phyloP scores from a whole-genome alignment of 208 protist species.

The Strigomonas culicis region DNA sequence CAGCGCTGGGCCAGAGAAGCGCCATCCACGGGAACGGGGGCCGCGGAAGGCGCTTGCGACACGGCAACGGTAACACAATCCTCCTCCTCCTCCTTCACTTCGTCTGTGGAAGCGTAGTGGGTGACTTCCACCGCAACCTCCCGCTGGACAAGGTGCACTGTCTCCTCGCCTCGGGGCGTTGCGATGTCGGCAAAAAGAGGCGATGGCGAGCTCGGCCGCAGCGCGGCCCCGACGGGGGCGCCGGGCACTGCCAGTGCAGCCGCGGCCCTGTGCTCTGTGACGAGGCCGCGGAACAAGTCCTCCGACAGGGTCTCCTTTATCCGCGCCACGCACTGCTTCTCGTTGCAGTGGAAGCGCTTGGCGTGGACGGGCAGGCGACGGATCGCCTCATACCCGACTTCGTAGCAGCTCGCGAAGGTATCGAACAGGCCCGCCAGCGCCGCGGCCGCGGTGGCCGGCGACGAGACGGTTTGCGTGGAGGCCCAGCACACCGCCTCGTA shows the following conservation, averaged over 20 bases:
- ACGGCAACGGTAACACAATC: not conserved
- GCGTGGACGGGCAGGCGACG: not conserved
- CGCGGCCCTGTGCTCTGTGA: not conserved
- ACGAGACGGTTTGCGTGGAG: conserved; percentile 30
- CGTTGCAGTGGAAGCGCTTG: not conserved
- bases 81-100: not conserved
- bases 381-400: conserved; percentile 7
- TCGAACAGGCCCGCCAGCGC: conserved; percentile 57
- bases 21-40: not conserved
- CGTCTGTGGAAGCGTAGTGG: not conserved
- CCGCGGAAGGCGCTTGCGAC: not conserved
- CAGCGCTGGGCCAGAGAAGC: conserved; percentile 23
- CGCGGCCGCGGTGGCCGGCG: conserved; percentile 27
- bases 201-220: not conserved
- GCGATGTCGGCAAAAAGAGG: not conserved
- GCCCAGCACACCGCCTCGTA: conserved; percentile 47
- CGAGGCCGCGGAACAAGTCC: not conserved
- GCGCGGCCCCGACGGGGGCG: too few species aligned
- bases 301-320: not conserved
- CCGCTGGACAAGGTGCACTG: not conserved
- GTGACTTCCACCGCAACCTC: not conserved
- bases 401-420: conserved; percentile 30
- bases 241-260: too few species aligned
- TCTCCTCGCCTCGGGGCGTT: not conserved
- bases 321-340: not conserved